phyloP scores from a whole-genome alignment of 129 eudicot genomes.

The carrot (Daucus carota) region DNA sequence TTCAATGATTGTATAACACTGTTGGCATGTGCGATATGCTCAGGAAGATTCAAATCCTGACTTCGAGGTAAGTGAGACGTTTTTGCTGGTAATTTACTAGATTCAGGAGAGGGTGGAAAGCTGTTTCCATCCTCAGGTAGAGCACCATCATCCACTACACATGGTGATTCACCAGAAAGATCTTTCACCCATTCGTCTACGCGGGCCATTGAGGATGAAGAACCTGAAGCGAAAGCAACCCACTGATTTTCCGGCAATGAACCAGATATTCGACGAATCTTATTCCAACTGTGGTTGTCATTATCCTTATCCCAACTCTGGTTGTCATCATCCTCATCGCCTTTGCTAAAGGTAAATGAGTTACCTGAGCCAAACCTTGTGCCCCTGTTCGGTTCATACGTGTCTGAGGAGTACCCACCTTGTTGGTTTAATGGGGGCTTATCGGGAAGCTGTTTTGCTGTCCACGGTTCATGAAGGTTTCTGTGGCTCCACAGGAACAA shows the following conservation, averaged over 20 bases:
- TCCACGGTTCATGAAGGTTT: conserved; percentile 40
- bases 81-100: conserved; percentile 21
- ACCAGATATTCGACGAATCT: conserved; percentile 36
- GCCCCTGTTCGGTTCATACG: conserved; percentile 48
- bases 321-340: conserved; percentile 19
- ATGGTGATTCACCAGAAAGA: conserved; percentile 25
- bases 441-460: conserved; percentile 16
- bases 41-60: conserved; percentile 30
- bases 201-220: conserved; percentile 40
- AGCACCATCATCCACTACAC: conserved; percentile 16
- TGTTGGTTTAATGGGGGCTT: conserved; percentile 40
- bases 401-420: conserved; percentile 85
- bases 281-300: conserved; percentile 34
- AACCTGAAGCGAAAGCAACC: conserved; percentile 64
- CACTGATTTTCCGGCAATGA: conserved; percentile 84
- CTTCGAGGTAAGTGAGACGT: conserved; percentile 11
- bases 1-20: conserved; percentile 65
- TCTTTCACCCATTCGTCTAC: conserved; percentile 82
- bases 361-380: conserved; percentile 26
- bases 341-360: conserved; percentile 18
- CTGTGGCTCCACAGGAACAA: conserved; percentile 89
- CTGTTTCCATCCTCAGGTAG: conserved; percentile 19
- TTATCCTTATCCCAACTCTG: conserved; percentile 12
- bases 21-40: conserved; percentile 63
- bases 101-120: conserved; percentile 52